Evolutionary conservation across 2,329 filamentous ascomycete species (phyloP).

Genomic region (Fusarium virguliforme): DNA sequence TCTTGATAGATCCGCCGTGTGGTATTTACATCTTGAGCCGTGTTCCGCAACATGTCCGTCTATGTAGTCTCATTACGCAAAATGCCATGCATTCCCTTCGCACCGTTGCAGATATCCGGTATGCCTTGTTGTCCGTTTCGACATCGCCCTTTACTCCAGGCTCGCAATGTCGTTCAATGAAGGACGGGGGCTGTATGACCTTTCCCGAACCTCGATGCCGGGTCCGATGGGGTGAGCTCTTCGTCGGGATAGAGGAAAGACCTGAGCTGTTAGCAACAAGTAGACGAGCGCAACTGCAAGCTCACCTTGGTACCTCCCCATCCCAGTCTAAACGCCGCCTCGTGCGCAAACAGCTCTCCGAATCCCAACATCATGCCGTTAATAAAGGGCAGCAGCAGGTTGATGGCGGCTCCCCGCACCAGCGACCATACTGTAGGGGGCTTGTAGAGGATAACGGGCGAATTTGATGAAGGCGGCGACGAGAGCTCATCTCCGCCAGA

Average conservation of each 20-base stretch:
- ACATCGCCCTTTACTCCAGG: conserved; percentile 69
- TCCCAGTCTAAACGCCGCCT: conserved; percentile 91
- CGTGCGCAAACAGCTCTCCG: conserved; percentile 96
- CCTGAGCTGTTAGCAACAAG: conserved; percentile 57
- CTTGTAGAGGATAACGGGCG: conserved; percentile 86
- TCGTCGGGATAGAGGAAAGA: conserved; percentile 74
- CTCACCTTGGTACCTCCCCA: conserved; percentile 93
- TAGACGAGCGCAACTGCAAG: background rate
- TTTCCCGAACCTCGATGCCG: conserved; percentile 84
- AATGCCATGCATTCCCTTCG: conserved; percentile 38
- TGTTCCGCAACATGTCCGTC: conserved; percentile 38
- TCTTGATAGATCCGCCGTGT: conserved; percentile 20
- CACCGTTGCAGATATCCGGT: background rate
- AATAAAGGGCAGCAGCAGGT: conserved; percentile 93
- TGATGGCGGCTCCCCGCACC: conserved; percentile 91
- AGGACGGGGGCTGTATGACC: conserved; percentile 68
- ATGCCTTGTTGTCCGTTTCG: too few relatives aligned
- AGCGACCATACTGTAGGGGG: conserved; percentile 91
- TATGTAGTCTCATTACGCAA: conserved; percentile 48
- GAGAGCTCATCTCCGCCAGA: conserved; percentile 75
- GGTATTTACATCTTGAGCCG: conserved; percentile 47
- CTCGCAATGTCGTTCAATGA: conserved; percentile 77
- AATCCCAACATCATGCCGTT: conserved; percentile 99
- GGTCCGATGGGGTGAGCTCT: conserved; percentile 80
- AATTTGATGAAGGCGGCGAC: conserved; percentile 74